These are phyloP conservation scores for Acorus gramineus DNA, from an alignment of 106 monocot genomes.

Conservation along the genomic window DNA sequence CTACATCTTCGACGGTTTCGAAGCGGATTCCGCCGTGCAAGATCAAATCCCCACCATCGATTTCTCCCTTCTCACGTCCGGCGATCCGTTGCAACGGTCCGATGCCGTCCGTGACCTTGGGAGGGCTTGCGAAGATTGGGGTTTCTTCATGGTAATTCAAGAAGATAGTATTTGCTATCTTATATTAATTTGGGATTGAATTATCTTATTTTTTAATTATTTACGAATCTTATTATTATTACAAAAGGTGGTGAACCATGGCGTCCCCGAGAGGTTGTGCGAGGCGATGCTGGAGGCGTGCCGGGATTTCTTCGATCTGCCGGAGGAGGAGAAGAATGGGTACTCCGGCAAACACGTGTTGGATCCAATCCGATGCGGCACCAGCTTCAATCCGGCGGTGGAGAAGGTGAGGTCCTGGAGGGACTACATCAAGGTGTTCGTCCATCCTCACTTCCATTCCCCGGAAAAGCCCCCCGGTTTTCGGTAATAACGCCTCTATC, in stretches of 20 bases:
- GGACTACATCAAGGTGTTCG: conserved; percentile 49
- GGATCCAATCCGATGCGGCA: conserved; percentile 55
- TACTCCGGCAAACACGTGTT: conserved; percentile 22
- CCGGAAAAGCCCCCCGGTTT: conserved; percentile 47
- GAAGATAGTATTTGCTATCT: too few relatives aligned
- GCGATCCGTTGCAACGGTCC: conserved; percentile 19
- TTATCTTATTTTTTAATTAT: background rate
- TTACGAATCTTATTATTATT: background rate
- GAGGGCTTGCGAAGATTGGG: conserved; percentile 60
- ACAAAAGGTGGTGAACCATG: conserved; percentile 37
- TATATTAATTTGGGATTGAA: too few relatives aligned
- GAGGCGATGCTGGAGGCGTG: conserved; percentile 1
- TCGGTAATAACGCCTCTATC: conserved; percentile 17
- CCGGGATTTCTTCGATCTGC: conserved; percentile 16
- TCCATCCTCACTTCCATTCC: conserved; percentile 43
- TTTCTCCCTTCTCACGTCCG: conserved; percentile 29
- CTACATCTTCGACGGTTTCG: background rate
- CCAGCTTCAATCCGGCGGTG: conserved; percentile 54
- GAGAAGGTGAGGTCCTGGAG: conserved; percentile 60
- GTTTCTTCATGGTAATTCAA: conserved; percentile 56
- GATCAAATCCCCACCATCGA: conserved; percentile 55
- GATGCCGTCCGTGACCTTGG: conserved; percentile 24
- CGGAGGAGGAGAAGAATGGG: conserved; percentile 46
- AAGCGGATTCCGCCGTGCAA: background rate
- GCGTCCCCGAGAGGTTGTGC: conserved; percentile 15